phyloP scores from a whole-genome alignment of 129 eudicot species.

The Gnaphalium uliginosum region DNA sequence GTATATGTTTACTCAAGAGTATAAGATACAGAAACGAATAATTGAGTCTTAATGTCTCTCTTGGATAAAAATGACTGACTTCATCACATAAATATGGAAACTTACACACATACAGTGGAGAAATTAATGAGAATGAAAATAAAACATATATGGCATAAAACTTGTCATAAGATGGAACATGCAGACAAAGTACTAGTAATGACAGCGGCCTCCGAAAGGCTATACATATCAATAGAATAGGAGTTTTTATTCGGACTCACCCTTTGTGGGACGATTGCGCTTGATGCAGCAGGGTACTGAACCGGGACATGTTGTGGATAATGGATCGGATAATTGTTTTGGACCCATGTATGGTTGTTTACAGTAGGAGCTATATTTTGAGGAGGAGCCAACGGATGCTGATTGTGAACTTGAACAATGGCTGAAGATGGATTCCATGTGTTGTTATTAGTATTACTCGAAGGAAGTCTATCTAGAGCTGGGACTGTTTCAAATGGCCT shows the following conservation, averaged over 20 bases:
- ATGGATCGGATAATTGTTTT: constrained; percentile 2
- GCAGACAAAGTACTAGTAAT: constrained; percentile 3
- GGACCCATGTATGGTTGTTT: constrained; percentile 19
- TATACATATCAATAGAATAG: not conserved
- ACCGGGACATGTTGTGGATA: not conserved
- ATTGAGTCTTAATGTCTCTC: too few relatives aligned
- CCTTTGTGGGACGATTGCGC: constrained; percentile 22
- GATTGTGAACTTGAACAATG: too few relatives aligned
- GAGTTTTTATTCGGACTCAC: constrained; percentile 18
- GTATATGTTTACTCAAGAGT: too few relatives aligned
- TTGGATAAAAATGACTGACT: too few relatives aligned
- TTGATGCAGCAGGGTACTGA: constrained; percentile 11
- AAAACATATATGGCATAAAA: not conserved
- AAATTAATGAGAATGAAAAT: not conserved
- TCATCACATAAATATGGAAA: not conserved
- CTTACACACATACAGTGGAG: not conserved
- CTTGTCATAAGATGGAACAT: constrained; percentile 32
- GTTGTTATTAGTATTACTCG: not conserved
- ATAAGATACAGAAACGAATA: too few relatives aligned
- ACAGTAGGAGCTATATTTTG: not conserved
- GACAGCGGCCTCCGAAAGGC: not conserved
- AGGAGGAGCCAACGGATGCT: too few relatives aligned
- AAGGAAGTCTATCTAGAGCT: not conserved
- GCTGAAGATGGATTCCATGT: constrained; percentile 20
- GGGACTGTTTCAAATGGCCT: constrained; percentile 1